A percentile compares a stretch with the other conserved stretches of the same genome.
phyloP scores from a whole-genome alignment of 306 rosid species.

The Quercus berberidifolia region DNA sequence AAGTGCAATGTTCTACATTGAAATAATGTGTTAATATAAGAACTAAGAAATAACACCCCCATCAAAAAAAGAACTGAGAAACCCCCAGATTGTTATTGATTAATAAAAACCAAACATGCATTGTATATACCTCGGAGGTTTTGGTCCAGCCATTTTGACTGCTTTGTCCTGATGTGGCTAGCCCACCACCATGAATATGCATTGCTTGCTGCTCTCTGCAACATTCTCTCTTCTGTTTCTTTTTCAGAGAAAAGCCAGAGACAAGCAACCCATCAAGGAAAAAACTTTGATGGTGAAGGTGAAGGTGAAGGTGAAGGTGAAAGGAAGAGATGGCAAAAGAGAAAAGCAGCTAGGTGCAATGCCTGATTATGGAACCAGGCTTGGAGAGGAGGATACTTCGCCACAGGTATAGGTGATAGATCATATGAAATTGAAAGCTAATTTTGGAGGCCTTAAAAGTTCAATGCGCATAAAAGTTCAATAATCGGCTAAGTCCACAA shows the following conservation, averaged over 20 bases:
- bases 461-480: background rate
- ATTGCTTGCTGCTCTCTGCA: slow-evolving; percentile 90
- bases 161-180: slow-evolving; percentile 94
- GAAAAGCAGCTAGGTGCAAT: slow-evolving; percentile 23
- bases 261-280: slow-evolving; percentile 25
- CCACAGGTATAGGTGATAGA: slow-evolving; percentile 38
- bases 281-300: slow-evolving; percentile 15
- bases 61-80: background rate
- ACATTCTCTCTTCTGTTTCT: slow-evolving; percentile 39
- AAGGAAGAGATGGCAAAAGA: slow-evolving; percentile 14
- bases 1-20: background rate
- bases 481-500: too few species aligned
- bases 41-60: background rate
- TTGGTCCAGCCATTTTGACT: slow-evolving; percentile 97
- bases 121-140: slow-evolving; percentile 65
- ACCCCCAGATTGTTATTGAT: background rate
- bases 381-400: slow-evolving; percentile 57
- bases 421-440: slow-evolving; percentile 11
- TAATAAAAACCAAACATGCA: background rate
- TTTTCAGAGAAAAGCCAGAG: slow-evolving; percentile 10
- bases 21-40: background rate
- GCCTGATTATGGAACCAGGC: slow-evolving; percentile 20
- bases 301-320: background rate
- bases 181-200: slow-evolving; percentile 99
- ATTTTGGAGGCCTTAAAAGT: slow-evolving; percentile 19